Evolutionary conservation across 345 rosid species (phyloP).

Genomic region (Eucalyptus urophylla): DNA sequence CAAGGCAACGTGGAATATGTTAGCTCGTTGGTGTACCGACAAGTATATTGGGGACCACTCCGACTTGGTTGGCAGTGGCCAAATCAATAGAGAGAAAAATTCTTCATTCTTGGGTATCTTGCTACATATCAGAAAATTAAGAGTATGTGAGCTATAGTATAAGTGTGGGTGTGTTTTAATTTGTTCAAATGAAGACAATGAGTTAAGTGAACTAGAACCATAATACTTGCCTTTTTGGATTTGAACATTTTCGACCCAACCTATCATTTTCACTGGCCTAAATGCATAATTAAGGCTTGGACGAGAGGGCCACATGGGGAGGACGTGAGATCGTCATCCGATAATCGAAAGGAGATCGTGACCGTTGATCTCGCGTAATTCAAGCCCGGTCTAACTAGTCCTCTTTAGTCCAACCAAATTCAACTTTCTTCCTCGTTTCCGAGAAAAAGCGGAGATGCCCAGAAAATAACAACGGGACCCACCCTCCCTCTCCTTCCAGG

Average conservation of each 20-base stretch:
- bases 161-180: too few species aligned
- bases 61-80: too few species aligned
- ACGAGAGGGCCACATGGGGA: background rate
- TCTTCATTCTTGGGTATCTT: too few species aligned
- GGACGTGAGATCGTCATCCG: background rate
- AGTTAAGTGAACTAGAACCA: background rate
- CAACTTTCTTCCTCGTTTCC: background rate
- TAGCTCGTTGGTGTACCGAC: background rate
- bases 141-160: background rate
- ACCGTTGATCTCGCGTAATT: background rate
- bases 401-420: background rate
- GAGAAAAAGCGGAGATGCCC: background rate
- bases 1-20: background rate
- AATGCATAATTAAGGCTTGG: background rate
- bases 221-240: background rate
- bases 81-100: too few species aligned
- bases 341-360: background rate
- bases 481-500: background rate
- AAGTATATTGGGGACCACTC: background rate
- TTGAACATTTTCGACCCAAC: too few species aligned
- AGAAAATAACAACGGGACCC: background rate
- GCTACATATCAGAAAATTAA: too few species aligned
- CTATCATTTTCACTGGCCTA: background rate
- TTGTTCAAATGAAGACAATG: background rate
- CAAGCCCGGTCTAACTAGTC: background rate